Conservation (phyloP, 805 yeast genomes). For the Kuraishia borneana region DNA sequence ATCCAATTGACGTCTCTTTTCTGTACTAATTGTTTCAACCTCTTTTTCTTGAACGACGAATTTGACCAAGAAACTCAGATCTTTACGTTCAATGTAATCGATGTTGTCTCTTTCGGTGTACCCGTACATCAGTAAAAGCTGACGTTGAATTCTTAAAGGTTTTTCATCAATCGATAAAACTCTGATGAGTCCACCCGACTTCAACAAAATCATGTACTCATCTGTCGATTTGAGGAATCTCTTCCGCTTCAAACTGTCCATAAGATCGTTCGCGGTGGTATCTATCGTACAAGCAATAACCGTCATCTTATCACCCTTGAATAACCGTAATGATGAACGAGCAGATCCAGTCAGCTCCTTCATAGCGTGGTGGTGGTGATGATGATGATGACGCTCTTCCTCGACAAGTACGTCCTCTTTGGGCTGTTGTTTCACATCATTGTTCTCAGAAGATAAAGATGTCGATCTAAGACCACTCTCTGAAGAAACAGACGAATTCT, state of each 20-base stretch:
- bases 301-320: constrained; percentile 70
- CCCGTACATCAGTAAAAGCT: constrained; percentile 64
- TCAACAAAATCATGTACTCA: constrained; percentile 64
- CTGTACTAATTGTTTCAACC: constrained; percentile 54
- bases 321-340: constrained; percentile 46
- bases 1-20: constrained; percentile 54
- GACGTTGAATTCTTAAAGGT: constrained; percentile 70
- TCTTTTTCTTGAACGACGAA: constrained; percentile 60
- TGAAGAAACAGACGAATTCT: background rate
- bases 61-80: constrained; percentile 70
- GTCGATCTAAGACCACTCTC: background rate
- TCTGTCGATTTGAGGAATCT: constrained; percentile 61
- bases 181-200: constrained; percentile 68
- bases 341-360: constrained; percentile 19
- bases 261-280: constrained; percentile 65
- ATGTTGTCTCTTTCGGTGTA: constrained; percentile 68
- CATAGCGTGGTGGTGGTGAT: constrained; percentile 9
- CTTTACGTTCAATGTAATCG: constrained; percentile 74
- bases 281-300: constrained; percentile 73
- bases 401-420: background rate
- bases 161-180: constrained; percentile 60
- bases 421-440: background rate
- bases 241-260: constrained; percentile 64
- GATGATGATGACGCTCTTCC: constrained; percentile 3
- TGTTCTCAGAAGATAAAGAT: background rate